These are phyloP conservation scores for Flaveria floridana DNA, from an alignment of 140 eudicot species.

Conservation along the genomic window DNA sequence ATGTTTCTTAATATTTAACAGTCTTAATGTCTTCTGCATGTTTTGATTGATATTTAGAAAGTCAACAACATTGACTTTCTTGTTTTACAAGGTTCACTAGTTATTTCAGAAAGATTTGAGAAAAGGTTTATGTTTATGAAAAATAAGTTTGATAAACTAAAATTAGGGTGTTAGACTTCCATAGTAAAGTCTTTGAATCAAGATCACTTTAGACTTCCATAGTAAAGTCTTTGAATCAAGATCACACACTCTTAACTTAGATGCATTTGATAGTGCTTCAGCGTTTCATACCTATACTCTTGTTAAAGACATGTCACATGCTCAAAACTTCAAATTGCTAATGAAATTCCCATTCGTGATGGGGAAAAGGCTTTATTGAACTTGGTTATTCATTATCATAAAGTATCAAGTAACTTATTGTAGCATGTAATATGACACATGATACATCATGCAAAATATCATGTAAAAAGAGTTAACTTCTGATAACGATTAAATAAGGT, in stretches of 20 bases:
- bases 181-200: neutral
- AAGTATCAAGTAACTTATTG: neutral
- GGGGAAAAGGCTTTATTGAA: neutral
- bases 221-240: neutral
- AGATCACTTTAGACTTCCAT: neutral
- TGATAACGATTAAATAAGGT: neutral
- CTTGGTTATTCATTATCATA: neutral
- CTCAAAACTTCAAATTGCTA: neutral
- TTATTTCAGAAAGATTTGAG: too few species aligned
- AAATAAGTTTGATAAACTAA: too few species aligned
- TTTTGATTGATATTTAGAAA: too few species aligned
- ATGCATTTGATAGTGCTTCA: neutral
- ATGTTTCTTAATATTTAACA: too few species aligned
- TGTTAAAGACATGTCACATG: neutral
- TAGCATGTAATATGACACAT: neutral
- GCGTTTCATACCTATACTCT: neutral
- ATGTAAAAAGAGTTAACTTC: neutral
- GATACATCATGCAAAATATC: neutral
- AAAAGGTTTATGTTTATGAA: too few species aligned
- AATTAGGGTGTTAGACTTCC: neutral
- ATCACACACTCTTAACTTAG: neutral
- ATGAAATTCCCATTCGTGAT: neutral
- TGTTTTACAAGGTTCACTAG: too few species aligned
- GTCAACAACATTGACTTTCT: too few species aligned
- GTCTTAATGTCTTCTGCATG: too few species aligned